phyloP scores from a whole-genome alignment of 1,284 basidiomycete species.

The Violaceomyces palustris region DNA sequence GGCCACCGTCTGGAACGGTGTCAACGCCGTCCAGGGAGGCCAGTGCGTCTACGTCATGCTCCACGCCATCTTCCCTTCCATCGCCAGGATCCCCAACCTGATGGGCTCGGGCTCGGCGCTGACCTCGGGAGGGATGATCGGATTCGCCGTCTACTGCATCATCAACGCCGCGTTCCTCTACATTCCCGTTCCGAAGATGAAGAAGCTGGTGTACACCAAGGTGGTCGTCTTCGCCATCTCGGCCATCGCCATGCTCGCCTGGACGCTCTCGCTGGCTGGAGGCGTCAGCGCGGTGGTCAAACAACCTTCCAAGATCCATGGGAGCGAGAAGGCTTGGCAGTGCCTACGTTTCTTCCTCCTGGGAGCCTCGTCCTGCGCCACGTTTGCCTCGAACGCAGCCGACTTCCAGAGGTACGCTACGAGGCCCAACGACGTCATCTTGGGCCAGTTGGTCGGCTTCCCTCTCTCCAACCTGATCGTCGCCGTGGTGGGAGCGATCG shows the following conservation, averaged over 20 bases:
- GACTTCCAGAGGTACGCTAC: slow-evolving; percentile 40
- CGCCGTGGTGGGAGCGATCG: slow-evolving; percentile 76
- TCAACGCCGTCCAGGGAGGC: slow-evolving; percentile 60
- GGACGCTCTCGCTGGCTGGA: slow-evolving; percentile 69
- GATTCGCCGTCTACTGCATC: slow-evolving; percentile 82
- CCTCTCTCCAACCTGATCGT: slow-evolving; percentile 72
- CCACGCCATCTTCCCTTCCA: slow-evolving; percentile 62
- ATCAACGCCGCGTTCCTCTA: slow-evolving; percentile 72
- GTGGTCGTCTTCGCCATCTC: slow-evolving; percentile 60
- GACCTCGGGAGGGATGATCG: slow-evolving; percentile 66
- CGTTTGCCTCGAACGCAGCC: slow-evolving; percentile 37
- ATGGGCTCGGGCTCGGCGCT: slow-evolving; percentile 68
- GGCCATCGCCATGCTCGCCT: slow-evolving; percentile 67
- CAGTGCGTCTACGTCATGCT: slow-evolving; percentile 65
- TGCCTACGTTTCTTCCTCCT: slow-evolving; percentile 60
- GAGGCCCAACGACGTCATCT: slow-evolving; percentile 16
- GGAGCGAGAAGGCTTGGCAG: slow-evolving; percentile 69
- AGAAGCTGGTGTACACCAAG: slow-evolving; percentile 76
- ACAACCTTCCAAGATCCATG: slow-evolving; percentile 65
- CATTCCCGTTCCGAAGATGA: slow-evolving; percentile 74
- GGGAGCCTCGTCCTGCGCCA: slow-evolving; percentile 38
- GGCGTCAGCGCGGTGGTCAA: slow-evolving; percentile 72
- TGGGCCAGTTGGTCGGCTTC: slow-evolving; percentile 56
- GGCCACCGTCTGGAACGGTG: slow-evolving; percentile 61
- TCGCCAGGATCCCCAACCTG: slow-evolving; percentile 66